These are phyloP conservation scores for Esteya vermicola DNA, from an alignment of 2,329 filamentous ascomycete species.

Conservation along the genomic window DNA sequence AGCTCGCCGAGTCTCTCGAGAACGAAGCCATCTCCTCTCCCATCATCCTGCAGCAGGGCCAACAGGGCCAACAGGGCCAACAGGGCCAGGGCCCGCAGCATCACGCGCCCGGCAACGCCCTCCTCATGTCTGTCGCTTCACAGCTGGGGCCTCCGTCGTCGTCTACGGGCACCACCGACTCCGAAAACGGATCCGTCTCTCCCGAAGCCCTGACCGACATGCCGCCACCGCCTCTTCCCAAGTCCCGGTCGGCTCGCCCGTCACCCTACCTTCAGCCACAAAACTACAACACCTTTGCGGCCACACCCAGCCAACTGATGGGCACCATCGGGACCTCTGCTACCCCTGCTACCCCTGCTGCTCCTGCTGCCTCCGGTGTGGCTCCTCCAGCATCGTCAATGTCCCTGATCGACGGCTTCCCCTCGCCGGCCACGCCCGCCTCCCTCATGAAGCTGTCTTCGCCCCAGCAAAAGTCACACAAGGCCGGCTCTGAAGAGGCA, in stretches of 20 bases:
- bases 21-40: constrained; percentile 12
- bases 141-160: constrained; percentile 17
- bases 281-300: constrained; percentile 14
- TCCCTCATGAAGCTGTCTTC: constrained; percentile 68
- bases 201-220: constrained; percentile 50
- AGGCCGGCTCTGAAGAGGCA: too few species aligned
- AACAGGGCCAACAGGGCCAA: constrained; percentile 18
- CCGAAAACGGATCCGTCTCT: constrained; percentile 50
- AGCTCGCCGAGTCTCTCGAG: constrained; percentile 33
- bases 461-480: constrained; percentile 22
- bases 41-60: constrained; percentile 18
- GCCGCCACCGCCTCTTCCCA: constrained; percentile 54
- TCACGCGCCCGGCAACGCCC: constrained; percentile 17
- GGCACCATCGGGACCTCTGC: neutral
- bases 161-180: constrained; percentile 34
- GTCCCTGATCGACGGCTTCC: constrained; percentile 19
- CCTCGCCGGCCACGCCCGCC: constrained; percentile 67
- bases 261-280: constrained; percentile 55
- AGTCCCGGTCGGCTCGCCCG: constrained; percentile 46
- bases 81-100: too few species aligned
- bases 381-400: too few species aligned
- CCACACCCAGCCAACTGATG: constrained; percentile 1
- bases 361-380: too few species aligned
- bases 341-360: neutral
- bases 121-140: constrained; percentile 9